Percentiles rank a stretch among this genome's conserved stretches.
phyloP scores from a whole-genome alignment of 768 basidiomycete species.

The Strobilomyces confusus region DNA sequence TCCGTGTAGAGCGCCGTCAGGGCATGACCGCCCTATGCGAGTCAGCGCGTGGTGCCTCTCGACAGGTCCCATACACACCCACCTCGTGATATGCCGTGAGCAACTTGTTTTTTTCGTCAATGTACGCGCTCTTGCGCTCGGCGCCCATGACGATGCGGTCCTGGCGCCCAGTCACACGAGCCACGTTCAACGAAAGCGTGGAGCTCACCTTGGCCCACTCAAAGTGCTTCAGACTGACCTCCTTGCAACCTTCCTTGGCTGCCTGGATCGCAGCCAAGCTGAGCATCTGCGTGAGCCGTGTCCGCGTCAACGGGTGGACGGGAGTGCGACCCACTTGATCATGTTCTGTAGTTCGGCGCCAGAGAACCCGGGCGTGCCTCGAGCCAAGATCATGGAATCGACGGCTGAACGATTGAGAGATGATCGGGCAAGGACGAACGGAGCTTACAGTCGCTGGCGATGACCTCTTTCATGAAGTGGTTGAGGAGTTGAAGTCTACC shows the following conservation, averaged over 20 bases:
- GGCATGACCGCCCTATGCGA: constrained; percentile 78
- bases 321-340: constrained; percentile 68
- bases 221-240: constrained; percentile 78
- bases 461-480: constrained; percentile 86
- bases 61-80: constrained; percentile 11
- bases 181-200: background rate
- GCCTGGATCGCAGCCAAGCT: constrained; percentile 94
- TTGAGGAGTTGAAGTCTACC: constrained; percentile 90
- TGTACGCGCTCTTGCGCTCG: constrained; percentile 85
- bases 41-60: constrained; percentile 5
- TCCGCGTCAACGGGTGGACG: background rate
- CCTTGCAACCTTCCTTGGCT: constrained; percentile 71
- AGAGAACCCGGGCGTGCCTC: constrained; percentile 94
- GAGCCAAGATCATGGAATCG: constrained; percentile 83
- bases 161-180: constrained; percentile 31
- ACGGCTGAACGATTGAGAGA: constrained; percentile 46
- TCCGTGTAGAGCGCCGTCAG: constrained; percentile 92
- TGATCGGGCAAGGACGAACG: background rate
- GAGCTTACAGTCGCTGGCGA: constrained; percentile 49
- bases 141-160: constrained; percentile 97
- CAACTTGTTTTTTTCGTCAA: constrained; percentile 81
- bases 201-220: constrained; percentile 93
- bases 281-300: constrained; percentile 1
- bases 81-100: constrained; percentile 97
- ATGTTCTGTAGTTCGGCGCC: constrained; percentile 97